Base-by-base conservation (phyloP, 352 stramenopile species). In the Phytophthora agathidicida region DNA sequence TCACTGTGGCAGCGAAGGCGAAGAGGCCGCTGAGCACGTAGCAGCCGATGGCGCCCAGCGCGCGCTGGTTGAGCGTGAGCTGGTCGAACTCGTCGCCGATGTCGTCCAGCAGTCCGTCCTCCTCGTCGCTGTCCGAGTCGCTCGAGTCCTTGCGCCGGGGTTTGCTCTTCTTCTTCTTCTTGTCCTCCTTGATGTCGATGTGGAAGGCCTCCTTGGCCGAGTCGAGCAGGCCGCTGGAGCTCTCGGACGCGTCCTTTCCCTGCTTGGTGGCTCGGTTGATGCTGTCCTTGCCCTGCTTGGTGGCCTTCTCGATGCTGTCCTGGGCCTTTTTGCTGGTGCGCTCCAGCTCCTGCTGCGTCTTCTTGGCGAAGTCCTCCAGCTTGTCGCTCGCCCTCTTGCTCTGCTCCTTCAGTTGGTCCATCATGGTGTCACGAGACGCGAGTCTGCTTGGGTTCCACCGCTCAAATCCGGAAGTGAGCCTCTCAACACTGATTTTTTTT, bases 361-460 rank as follows among this genome's bases (percentile, higher is more conserved):
- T 66, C 41, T 69, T 65, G 19, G 65, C 59, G 14, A 70, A 37
- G 16, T 45, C 45, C 31, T 75, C 61, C 20, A 75, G 61, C 46
- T 62, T 67, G 22, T 75, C 69, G 35, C 55, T 53, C 0, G 69
- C 69, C 57, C 70, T 73, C 56, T 78, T 75, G 23, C 65, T 68
- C 60, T 78, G 64, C 42, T 78, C 60, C 61, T 78, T 78, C 36
- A 78, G 33, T 26, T 78, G 69, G 37, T 78, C 69, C 65, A 78
- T 75, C 67, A 70, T 75, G n/a, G 31, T 51, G 30, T 50, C 42
- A 50, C 42, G 27, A n/a, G n/a, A n/a, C 16, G 35, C 11, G 37
- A 20, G 4, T 36, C 32, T 49, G 50, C 46, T 55, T 55, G 31
- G 38, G 43, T 16, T 37, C 41, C 39, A 39, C 17, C 7, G 30